Base-by-base conservation (phyloP, 2,329 filamentous ascomycete species). In the Stachybotrys chlorohalonatus region DNA sequence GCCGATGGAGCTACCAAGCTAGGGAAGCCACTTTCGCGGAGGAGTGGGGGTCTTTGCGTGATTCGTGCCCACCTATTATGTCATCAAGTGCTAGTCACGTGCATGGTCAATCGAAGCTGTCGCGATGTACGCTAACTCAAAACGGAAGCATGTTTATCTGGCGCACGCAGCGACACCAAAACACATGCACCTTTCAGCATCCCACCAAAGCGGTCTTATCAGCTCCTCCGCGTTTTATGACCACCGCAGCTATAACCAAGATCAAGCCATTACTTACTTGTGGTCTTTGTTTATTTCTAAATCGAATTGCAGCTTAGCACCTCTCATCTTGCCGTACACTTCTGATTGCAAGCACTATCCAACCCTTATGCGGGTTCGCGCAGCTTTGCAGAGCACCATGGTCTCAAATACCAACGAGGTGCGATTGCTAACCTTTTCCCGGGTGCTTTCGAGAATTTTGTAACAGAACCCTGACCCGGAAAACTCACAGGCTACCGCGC, bases 141-240 rank as follows among this genome's bases (percentile, higher is more conserved):
- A 64, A 17, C 31, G 58, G 64, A 60, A 68, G 47, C 50, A 59
- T 69, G 66, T 69, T 69, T 69, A 69, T 60, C 59, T 59, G 17
- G 15, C 8, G 5, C 9, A 24, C 24, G 24, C 24, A 24, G 24
- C 51, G 49, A 42, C 8, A 49, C 59, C 62, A 67, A 64, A 68
- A 68, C 64, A 68, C 31, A 42, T 9, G 3, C 36, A 9, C 36
- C 13, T 42, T 42, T 13, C 36, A 42, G 9, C 36, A 42, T 42
- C 45, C 56, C 53, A 54, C 49, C 49, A 39, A 50, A 9, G 36
- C 36, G 13, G 24, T 5, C 2, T 42, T 9, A 13, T 42, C 36
- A 13, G 36, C 36, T 3, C 36, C 3, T 42, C 36, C 36, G 13
- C 36, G 36, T 42, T 9, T 42, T 42, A 42, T 42, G 24, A 24